A percentile compares a stretch with the other conserved stretches of the same genome.
Conservation (phyloP, 2,329 filamentous ascomycete species). For the Gnomoniopsis sp. region DNA sequence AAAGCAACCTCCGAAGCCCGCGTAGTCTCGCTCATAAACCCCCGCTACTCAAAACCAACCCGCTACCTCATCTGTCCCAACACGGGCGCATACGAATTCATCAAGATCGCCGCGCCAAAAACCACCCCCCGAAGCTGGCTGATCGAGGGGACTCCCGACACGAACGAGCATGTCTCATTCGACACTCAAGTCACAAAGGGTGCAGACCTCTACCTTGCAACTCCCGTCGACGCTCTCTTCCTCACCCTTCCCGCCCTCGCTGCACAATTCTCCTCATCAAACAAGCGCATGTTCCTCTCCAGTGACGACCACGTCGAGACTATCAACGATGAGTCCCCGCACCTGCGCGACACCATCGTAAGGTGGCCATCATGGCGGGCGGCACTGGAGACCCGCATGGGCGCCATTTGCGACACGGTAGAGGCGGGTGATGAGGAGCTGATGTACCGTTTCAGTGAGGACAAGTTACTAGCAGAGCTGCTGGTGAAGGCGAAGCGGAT, state of each 20-base stretch:
- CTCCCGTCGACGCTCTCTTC: constrained; percentile 80
- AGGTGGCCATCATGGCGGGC: constrained; percentile 42
- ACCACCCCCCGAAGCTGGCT: constrained; percentile 60
- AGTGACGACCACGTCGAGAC: constrained; percentile 70
- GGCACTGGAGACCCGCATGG: constrained; percentile 63
- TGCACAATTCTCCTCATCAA: constrained; percentile 33
- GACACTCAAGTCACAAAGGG: constrained; percentile 52
- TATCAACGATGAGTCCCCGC: constrained; percentile 50
- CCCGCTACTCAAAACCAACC: constrained; percentile 50
- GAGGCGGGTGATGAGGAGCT: constrained; percentile 79
- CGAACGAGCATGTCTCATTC: constrained; percentile 19
- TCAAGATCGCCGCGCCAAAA: constrained; percentile 50
- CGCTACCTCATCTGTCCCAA: constrained; percentile 62
- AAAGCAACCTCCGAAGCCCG: constrained; percentile 49
- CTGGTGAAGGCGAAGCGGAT: constrained; percentile 70
- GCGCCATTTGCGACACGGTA: constrained; percentile 72
- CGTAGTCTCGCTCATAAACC: constrained; percentile 59
- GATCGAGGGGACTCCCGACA: constrained; percentile 35
- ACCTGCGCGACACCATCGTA: constrained; percentile 55
- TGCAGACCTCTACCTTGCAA: constrained; percentile 79
- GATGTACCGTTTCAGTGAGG: constrained; percentile 77
- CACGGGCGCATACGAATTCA: constrained; percentile 64
- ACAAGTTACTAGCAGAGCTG: constrained; percentile 65
- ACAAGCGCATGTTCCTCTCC: constrained; percentile 64
- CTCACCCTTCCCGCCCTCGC: constrained; percentile 71